Conservation (phyloP, 129 eudicot genomes). For the Flaveria brownii region DNA sequence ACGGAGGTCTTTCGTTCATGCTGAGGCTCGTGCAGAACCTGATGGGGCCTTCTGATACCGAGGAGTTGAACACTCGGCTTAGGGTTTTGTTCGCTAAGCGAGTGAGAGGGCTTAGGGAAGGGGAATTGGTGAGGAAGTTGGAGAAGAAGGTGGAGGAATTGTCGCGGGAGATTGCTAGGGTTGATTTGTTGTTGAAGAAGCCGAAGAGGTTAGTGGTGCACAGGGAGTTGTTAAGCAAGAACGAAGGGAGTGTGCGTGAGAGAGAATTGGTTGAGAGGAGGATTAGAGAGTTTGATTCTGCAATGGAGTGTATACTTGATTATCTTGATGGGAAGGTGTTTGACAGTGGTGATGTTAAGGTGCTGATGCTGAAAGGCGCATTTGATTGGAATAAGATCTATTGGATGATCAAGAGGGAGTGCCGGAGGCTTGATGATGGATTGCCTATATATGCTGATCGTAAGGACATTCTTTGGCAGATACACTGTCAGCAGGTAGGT, state of each 20-base stretch:
- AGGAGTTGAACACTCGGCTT: constrained; percentile 53
- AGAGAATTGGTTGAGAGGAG: constrained; percentile 39
- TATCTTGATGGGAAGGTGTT: constrained; percentile 47
- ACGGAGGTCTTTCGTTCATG: constrained; percentile 24
- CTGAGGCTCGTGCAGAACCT: constrained; percentile 47
- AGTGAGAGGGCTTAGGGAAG: constrained; percentile 35
- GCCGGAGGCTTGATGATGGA: constrained; percentile 66
- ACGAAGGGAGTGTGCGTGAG: constrained; percentile 44
- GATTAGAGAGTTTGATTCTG: constrained; percentile 55
- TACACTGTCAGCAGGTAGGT: constrained; percentile 61
- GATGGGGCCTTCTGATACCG: constrained; percentile 54
- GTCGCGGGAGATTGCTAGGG: constrained; percentile 36
- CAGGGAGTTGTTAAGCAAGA: constrained; percentile 38
- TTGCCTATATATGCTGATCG: constrained; percentile 80
- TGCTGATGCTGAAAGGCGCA: constrained; percentile 40
- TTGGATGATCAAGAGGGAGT: constrained; percentile 68
- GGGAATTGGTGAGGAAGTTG: constrained; percentile 53
- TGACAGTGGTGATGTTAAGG: constrained; percentile 32
- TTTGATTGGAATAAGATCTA: constrained; percentile 60
- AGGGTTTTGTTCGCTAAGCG: constrained; percentile 43
- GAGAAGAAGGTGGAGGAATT: constrained; percentile 32
- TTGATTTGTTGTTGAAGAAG: constrained; percentile 20
- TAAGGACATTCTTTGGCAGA: constrained; percentile 45
- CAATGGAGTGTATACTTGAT: constrained; percentile 46
- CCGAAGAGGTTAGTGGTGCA: background rate